Evolutionary conservation across 257 asterid species (phyloP).

Genomic region (Thymus quinquecostatus): DNA sequence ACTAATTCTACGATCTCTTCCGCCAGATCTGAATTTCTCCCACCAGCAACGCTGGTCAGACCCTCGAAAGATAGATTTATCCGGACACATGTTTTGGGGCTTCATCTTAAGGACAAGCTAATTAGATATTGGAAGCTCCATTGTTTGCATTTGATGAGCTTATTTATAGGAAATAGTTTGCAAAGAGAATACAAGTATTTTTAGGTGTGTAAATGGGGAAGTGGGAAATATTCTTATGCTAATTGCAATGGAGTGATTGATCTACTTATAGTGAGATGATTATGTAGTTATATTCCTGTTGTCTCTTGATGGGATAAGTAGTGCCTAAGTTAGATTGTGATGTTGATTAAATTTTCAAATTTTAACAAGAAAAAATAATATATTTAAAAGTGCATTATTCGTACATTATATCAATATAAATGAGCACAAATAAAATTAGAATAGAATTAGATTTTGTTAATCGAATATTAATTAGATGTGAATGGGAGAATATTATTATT

Average conservation of each 20-base stretch:
- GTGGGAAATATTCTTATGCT: constrained; percentile 28
- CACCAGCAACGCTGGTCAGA: constrained; percentile 26
- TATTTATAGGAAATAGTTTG: constrained; percentile 37
- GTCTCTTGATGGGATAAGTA: constrained; percentile 4
- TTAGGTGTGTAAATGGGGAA: neutral
- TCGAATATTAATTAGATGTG: neutral
- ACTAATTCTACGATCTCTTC: neutral
- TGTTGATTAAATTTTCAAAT: neutral
- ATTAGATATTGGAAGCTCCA: constrained; percentile 28
- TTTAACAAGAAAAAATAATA: neutral
- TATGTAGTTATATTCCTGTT: constrained; percentile 31
- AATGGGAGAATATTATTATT: neutral
- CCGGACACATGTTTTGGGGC: constrained; percentile 40
- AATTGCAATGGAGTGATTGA: constrained; percentile 20
- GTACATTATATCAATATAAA: neutral
- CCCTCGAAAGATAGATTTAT: constrained; percentile 30
- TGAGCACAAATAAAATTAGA: neutral
- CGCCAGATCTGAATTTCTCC: constrained; percentile 32
- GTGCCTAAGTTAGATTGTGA: neutral
- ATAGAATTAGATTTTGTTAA: neutral
- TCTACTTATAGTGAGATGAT: constrained; percentile 33
- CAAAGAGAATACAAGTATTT: constrained; percentile 13
- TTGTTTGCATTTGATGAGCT: constrained; percentile 7
- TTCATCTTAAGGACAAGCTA: constrained; percentile 37
- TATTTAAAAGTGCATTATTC: no score